These are phyloP conservation scores for Elsinoe australis DNA, from an alignment of 2,329 filamentous ascomycete genomes.

Conservation along the genomic window DNA sequence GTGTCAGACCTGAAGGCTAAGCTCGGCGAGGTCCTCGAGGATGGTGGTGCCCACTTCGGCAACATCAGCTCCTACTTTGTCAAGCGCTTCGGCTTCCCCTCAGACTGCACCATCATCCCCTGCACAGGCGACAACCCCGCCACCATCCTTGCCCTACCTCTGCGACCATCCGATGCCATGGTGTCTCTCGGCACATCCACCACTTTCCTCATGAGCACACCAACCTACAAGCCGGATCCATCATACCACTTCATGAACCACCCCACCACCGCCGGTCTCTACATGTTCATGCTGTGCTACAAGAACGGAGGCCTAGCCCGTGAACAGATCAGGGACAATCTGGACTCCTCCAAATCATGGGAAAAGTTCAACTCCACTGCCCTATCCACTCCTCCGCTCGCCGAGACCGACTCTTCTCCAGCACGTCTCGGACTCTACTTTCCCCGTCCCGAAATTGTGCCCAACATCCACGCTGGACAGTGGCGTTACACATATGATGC, in stretches of 20 bases:
- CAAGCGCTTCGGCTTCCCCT: constrained; percentile 65
- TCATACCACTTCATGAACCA: constrained; percentile 98
- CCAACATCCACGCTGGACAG: constrained; percentile 75
- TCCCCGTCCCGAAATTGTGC: constrained; percentile 88
- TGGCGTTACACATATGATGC: constrained; percentile 68
- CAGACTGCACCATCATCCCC: constrained; percentile 67
- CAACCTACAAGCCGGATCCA: constrained; percentile 80
- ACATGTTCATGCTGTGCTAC: constrained; percentile 99
- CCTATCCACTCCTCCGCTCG: constrained; percentile 60
- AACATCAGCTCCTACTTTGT: constrained; percentile 71
- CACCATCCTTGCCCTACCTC: constrained; percentile 83
- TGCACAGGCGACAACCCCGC: constrained; percentile 96
- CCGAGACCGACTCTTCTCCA: constrained; percentile 49
- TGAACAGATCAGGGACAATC: constrained; percentile 75
- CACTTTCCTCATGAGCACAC: constrained; percentile 95
- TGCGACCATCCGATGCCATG: constrained; percentile 83
- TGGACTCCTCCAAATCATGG: constrained; percentile 61
- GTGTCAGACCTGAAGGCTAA: constrained; percentile 63
- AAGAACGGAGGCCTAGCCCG: constrained; percentile 94
- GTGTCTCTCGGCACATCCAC: constrained; percentile 92
- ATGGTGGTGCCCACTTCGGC: constrained; percentile 75
- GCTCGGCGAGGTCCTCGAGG: constrained; percentile 69
- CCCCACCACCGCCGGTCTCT: constrained; percentile 78
- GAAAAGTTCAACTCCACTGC: constrained; percentile 69
- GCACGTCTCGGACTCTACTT: constrained; percentile 92